Conservation (phyloP, 176 grass and related monocot species). For the Avena sativa region DNA sequence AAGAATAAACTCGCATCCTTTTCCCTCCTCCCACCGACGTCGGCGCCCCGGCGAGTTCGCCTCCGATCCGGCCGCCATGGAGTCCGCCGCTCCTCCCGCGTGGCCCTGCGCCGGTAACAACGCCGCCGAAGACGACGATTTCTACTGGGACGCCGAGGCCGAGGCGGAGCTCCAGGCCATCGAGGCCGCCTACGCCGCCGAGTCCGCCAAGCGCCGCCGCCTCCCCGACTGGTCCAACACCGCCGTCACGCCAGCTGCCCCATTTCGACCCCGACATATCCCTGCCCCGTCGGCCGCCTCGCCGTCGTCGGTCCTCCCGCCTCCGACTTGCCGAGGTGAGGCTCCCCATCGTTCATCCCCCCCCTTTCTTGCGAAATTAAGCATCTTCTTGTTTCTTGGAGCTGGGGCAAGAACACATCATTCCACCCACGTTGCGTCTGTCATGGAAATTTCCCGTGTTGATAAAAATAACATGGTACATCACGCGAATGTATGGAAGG, state of each 20-base stretch:
- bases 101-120: neutral
- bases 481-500: neutral
- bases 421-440: neutral
- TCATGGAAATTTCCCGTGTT: neutral
- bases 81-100: neutral
- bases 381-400: slow-evolving; percentile 28
- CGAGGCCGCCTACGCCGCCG: slow-evolving; percentile 66
- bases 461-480: neutral
- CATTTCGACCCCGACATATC: neutral
- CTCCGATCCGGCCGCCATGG: slow-evolving; percentile 22
- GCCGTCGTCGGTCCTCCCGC: slow-evolving; percentile 33
- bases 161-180: slow-evolving; percentile 87
- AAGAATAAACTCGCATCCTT: neutral
- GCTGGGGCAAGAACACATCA: neutral
- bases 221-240: slow-evolving; percentile 60
- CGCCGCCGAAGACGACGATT: slow-evolving; percentile 43
- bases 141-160: slow-evolving; percentile 69
- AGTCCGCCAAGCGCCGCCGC: slow-evolving; percentile 61
- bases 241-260: neutral
- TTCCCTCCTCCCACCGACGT: neutral
- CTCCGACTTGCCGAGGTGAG: slow-evolving; percentile 55
- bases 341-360: neutral
- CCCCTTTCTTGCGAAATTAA: slow-evolving; percentile 39
- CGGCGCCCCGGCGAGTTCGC: slow-evolving; percentile 14
- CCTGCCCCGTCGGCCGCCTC: neutral